Percentiles rank a stretch among this genome's conserved stretches.
Conservation (phyloP, 768 basidiomycete species). For the Rhodotorula kratochvilovae region DNA sequence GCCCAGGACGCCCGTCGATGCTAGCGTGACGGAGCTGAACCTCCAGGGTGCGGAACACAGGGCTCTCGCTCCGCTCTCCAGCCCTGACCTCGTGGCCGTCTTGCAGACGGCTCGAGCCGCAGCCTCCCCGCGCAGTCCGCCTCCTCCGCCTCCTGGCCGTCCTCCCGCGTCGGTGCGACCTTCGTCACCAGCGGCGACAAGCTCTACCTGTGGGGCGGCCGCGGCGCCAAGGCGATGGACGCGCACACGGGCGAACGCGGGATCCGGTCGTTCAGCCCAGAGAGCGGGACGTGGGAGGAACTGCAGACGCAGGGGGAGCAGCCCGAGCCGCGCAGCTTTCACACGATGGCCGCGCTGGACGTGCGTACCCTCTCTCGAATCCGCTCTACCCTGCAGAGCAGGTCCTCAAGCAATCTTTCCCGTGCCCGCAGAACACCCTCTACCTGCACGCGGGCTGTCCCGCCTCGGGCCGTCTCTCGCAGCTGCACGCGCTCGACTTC, state of each 20-base stretch:
- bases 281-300: constrained; percentile 46
- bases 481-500: constrained; percentile 38
- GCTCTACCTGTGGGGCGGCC: constrained; percentile 54
- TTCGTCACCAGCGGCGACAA: constrained; percentile 26
- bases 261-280: constrained; percentile 43
- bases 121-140: not conserved
- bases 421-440: constrained; percentile 43
- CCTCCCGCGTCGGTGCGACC: constrained; percentile 44
- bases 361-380: constrained; percentile 19
- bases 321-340: constrained; percentile 50
- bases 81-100: not conserved
- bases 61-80: not conserved
- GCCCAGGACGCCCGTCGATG: constrained; percentile 52
- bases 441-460: constrained; percentile 50
- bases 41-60: constrained; percentile 19
- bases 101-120: not conserved
- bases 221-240: constrained; percentile 51
- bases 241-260: constrained; percentile 47
- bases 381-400: not conserved
- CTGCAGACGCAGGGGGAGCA: constrained; percentile 44
- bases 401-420: not conserved
- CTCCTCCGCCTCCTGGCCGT: constrained; percentile 39
- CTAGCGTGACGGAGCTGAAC: constrained; percentile 37
- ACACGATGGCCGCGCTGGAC: constrained; percentile 35
- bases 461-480: constrained; percentile 47